Evolutionary conservation across 2,329 filamentous ascomycete genomes (phyloP), one percentile per base, ranked within the genome.

Genomic region (Exophiala bonariae): DNA sequence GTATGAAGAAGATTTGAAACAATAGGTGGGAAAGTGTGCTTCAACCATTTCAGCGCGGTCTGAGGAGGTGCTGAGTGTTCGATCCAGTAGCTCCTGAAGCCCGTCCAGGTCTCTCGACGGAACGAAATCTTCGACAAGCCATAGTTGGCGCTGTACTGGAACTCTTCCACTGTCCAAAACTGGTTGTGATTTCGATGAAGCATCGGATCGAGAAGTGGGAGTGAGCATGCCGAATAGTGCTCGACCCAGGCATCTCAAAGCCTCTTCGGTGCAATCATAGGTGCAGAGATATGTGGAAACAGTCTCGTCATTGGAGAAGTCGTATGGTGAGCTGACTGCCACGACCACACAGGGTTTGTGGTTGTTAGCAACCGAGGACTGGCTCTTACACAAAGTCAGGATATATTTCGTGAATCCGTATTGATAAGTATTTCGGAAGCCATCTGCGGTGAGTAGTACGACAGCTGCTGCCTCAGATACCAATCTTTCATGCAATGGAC

Each of bases 401-500:
- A 96, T 87, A 57, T 96, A 91, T 64, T 96, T 97, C 2, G 91
- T 92, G 63, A 97, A 96, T 0, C 89, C 90, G 38, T 89, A 82
- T 65, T 96, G 92, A 62, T 96, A 96, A 7, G 95, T 71, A 62
- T 97, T 96, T 33, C 91, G 80, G 63, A 95, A 95, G 1, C 91
- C 91, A 69, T 97, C 92, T 6, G 92, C 91, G 0, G 92, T 96
- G 30, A 96, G 80, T 41, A 96, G 85, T 53, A 96, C 86, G 55
- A 96, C 89, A 3, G 87, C 89, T 41, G 86, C 89, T 9, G 91
- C 90, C 58, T 89, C 79, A 56, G 91, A 87, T 64, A 96, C 95
- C 14, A 96, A 76, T 53, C 91, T 93, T 61, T 96, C 91, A 63
- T 96, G 91, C 1, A 95, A 87, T 66, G 91, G 91, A 26, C 91